These are phyloP conservation scores for Caloboletus firmus DNA, from an alignment of 1,284 basidiomycete species.

Conservation along the genomic window DNA sequence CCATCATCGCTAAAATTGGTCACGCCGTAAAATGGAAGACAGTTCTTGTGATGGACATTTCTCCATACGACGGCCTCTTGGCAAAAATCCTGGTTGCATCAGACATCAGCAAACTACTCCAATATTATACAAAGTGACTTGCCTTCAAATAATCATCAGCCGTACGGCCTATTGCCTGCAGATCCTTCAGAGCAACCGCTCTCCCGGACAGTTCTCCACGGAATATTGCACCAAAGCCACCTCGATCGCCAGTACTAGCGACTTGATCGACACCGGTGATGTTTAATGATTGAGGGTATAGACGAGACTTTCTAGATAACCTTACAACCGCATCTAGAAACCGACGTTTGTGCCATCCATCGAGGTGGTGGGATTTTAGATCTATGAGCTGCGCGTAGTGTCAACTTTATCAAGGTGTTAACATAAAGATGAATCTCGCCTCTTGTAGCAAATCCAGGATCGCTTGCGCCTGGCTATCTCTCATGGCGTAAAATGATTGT, in stretches of 20 bases:
- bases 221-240: constrained; percentile 30
- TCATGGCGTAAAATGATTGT: constrained; percentile 25
- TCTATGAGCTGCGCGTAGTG: constrained; percentile 24
- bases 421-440: constrained; percentile 1
- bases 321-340: constrained; percentile 33
- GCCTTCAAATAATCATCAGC: constrained; percentile 23
- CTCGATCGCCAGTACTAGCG: constrained; percentile 11
- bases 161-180: constrained; percentile 14
- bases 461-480: constrained; percentile 21
- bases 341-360: constrained; percentile 31
- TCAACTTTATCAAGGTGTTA: background rate
- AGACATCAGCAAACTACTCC: constrained; percentile 2
- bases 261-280: constrained; percentile 23
- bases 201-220: constrained; percentile 24
- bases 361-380: constrained; percentile 20
- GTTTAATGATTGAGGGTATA: constrained; percentile 25
- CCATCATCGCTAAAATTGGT: constrained; percentile 9
- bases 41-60: constrained; percentile 29
- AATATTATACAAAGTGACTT: background rate
- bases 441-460: constrained; percentile 32
- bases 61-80: constrained; percentile 33
- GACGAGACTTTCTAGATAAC: constrained; percentile 28
- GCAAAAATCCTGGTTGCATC: constrained; percentile 23
- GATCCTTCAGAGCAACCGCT: constrained; percentile 28
- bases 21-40: constrained; percentile 34